phyloP scores from a whole-genome alignment of 2,329 filamentous ascomycete species.

The Bipolaris zeicola region DNA sequence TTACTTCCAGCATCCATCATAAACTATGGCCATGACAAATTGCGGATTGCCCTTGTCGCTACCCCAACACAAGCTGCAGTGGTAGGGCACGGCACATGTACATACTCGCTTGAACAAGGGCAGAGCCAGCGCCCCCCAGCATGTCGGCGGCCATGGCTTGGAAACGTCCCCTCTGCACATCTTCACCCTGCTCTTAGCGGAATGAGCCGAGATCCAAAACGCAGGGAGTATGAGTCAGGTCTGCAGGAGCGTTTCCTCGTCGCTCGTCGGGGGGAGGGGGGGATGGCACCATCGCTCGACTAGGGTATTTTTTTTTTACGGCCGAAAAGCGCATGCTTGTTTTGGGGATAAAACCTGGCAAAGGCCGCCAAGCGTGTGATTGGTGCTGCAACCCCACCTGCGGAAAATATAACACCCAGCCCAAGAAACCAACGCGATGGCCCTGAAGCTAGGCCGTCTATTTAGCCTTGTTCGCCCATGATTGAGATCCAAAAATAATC shows the following conservation, averaged over 20 bases:
- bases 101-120: constrained; percentile 1
- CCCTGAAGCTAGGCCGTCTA: constrained; percentile 27
- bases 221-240: constrained; percentile 27
- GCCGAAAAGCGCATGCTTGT: constrained; percentile 8
- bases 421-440: constrained; percentile 24
- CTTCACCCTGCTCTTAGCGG: constrained; percentile 20
- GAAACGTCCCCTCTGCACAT: constrained; percentile 4
- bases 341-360: neutral
- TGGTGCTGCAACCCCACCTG: constrained; percentile 12
- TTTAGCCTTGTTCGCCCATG: constrained; percentile 36
- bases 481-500: constrained; percentile 38
- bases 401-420: constrained; percentile 36
- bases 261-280: constrained; percentile 17
- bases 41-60: constrained; percentile 14
- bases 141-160: neutral
- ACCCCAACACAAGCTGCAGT: constrained; percentile 12
- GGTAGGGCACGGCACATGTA: constrained; percentile 6
- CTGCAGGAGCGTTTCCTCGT: constrained; percentile 36
- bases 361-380: neutral
- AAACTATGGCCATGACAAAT: constrained; percentile 15
- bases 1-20: constrained; percentile 13
- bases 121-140: neutral
- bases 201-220: constrained; percentile 28
- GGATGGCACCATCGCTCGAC: constrained; percentile 7
- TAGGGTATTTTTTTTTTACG: constrained; percentile 5